Conservation (phyloP, 1,139 yeast species). For the Lodderomyces metapsilosis region DNA sequence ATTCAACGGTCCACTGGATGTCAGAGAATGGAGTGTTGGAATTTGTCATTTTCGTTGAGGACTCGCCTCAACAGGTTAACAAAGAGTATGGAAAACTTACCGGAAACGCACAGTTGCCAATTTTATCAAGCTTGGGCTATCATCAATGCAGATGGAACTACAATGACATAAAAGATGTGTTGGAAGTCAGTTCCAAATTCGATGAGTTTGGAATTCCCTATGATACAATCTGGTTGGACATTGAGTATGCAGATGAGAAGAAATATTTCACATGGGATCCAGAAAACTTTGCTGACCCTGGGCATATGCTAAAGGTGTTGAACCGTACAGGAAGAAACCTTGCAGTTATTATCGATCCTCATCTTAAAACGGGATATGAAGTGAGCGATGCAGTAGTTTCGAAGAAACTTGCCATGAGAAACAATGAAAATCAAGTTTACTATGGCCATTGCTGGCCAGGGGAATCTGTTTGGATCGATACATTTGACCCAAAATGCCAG, state of each 20-base stretch:
- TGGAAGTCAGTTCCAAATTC: slow-evolving; percentile 65
- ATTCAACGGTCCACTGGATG: slow-evolving; percentile 76
- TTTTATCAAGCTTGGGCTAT: slow-evolving; percentile 76
- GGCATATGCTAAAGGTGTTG: slow-evolving; percentile 58
- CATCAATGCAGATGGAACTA: slow-evolving; percentile 99
- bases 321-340: slow-evolving; percentile 76
- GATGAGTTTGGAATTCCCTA: slow-evolving; percentile 78
- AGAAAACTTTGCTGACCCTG: slow-evolving; percentile 73
- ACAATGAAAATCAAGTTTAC: slow-evolving; percentile 43
- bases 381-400: slow-evolving; percentile 55
- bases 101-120: slow-evolving; percentile 78
- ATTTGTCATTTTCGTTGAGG: slow-evolving; percentile 65
- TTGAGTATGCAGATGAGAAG: slow-evolving; percentile 83
- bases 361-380: slow-evolving; percentile 67
- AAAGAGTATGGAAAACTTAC: slow-evolving; percentile 67
- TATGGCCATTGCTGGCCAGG: slow-evolving; percentile 99
- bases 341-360: slow-evolving; percentile 90
- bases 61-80: slow-evolving; percentile 59
- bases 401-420: slow-evolving; percentile 39
- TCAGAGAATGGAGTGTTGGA: slow-evolving; percentile 88
- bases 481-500: slow-evolving; percentile 64
- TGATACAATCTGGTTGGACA: slow-evolving; percentile 93
- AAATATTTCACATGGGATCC: slow-evolving; percentile 91
- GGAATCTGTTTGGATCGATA: slow-evolving; percentile 88
- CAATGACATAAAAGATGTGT: slow-evolving; percentile 80